Base-by-base conservation (phyloP, 768 basidiomycete species). In the Fistulinella prunicolor region DNA sequence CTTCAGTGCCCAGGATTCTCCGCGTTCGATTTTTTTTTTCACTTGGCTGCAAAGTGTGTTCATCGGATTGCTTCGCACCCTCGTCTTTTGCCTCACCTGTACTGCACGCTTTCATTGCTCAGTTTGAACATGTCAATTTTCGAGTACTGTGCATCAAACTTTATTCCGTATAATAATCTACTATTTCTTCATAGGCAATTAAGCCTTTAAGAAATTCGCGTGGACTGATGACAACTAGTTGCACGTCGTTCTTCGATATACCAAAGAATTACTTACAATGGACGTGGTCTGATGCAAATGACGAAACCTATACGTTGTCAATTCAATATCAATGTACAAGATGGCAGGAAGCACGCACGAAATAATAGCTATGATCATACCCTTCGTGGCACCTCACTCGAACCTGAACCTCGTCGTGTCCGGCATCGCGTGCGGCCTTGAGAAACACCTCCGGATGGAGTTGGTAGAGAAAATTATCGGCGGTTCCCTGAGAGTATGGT, bases 331-430 rank as follows among this genome's bases (percentile, higher is more conserved):
- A 28, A 28, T 10, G 26, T 28, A 6, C 26, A 28, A 40, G 21
- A 16, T 14, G 13, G 29, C 10, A 35, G 38, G 21, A 35, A 23
- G 10, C 14, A 56, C 62, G 75, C 58, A 85, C 92, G 61, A 95
- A 96, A 68, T 85, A 94, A 64, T 94, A 94, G 44, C 83, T 83
- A 62, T 93, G 89, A 59, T 94, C 91, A 61, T 94, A 95, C 22
- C 83, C 90, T 42, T 84, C 83, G 38, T 94, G 89, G 50, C 77
- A 75, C 54, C 89, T 76, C 19, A 96, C 87, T 37, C 80, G 72
- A 7, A 97, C 89, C 64, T 89, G 83, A 16, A 78, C 73, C 57
- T 87, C 82, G 50, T 82, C 80, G 57, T 86, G 79, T 4, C 89
- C 87, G 6, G 81, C 76, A 50, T 81, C 78, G 49, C 86, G 77